Evolutionary conservation across 306 rosid species (phyloP).

Genomic region (Rosa persica): DNA sequence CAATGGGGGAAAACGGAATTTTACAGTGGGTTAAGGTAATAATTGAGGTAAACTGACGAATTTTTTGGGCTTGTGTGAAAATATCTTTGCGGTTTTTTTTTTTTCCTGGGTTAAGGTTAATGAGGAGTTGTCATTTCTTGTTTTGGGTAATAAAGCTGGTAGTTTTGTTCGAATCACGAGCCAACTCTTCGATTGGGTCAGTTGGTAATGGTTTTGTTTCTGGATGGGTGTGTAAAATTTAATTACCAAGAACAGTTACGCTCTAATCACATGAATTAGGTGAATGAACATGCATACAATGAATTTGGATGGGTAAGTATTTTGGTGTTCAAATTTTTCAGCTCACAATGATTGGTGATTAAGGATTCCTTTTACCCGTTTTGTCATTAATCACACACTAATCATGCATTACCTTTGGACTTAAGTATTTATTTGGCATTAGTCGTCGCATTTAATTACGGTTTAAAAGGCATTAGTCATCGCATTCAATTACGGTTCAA

Average conservation of each 20-base stretch:
- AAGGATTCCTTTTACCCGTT: background rate
- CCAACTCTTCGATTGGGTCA: background rate
- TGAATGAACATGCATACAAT: background rate
- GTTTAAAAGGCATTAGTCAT: background rate
- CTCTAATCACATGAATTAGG: background rate
- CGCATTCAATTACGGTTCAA: background rate
- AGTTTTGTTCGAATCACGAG: background rate
- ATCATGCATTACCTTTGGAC: background rate
- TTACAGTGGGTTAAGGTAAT: background rate
- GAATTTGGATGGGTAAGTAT: background rate
- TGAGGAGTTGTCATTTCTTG: background rate
- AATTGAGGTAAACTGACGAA: background rate
- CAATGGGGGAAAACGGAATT: background rate
- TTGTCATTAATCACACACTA: background rate
- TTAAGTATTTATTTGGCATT: background rate
- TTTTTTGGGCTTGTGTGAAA: background rate
- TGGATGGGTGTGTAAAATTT: background rate
- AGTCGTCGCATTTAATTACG: background rate
- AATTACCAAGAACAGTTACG: background rate
- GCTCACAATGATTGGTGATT: background rate
- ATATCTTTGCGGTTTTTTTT: no score
- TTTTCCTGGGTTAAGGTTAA: background rate
- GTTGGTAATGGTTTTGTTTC: background rate
- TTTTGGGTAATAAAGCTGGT: background rate
- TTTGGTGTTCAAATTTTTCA: background rate